phyloP scores from a whole-genome alignment of 169 alveolate species.

The Plasmodium relictum region DNA sequence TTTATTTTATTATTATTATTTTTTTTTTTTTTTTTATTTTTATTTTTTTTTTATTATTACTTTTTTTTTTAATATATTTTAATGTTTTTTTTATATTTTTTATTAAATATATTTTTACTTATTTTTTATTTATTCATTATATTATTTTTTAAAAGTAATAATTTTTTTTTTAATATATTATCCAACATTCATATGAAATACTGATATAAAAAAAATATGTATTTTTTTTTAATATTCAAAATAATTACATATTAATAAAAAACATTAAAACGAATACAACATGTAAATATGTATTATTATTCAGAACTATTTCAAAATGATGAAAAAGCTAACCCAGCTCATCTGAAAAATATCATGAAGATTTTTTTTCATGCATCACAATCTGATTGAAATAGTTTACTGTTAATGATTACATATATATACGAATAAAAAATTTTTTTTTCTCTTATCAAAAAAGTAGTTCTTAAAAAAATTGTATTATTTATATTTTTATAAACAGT shows the following conservation, averaged over 20 bases:
- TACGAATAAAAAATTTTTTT: not conserved
- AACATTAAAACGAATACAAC: no score
- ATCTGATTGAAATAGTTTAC: conserved; percentile 67
- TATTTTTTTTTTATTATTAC: conserved; percentile 6
- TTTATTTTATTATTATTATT: not conserved
- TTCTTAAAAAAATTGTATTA: not conserved
- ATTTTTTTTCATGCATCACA: conserved; percentile 74
- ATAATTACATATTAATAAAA: no score
- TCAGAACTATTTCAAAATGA: conserved; percentile 59
- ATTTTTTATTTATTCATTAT: no score
- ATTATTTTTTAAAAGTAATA: no score
- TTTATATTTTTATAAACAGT: no score
- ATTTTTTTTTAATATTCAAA: no score
- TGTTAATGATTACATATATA: not conserved
- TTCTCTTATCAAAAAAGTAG: not conserved
- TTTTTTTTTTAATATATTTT: no score
- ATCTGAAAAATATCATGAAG: conserved; percentile 58
- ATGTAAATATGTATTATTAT: not conserved
- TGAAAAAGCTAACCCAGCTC: conserved; percentile 77
- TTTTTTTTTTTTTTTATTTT: not conserved
- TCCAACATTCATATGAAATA: no score
- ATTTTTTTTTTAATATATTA: no score
- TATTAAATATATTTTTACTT: no score
- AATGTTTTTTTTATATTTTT: no score
- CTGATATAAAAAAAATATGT: no score